Evolutionary conservation across 2,329 filamentous ascomycete genomes (phyloP).

Genomic region (Trichoderma gracile): DNA sequence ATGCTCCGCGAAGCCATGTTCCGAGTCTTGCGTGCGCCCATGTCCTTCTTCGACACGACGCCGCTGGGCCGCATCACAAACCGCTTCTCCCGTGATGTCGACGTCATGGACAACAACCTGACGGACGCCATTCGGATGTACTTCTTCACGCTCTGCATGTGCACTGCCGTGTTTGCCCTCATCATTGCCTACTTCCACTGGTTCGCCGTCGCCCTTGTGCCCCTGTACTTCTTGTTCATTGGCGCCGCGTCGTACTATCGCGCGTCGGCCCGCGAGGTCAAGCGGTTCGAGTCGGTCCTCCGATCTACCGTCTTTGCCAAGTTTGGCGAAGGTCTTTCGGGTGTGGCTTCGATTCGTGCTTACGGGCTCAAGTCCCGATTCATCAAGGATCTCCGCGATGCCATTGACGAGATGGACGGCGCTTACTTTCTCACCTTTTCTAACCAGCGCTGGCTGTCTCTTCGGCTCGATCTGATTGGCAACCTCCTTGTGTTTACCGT

Average conservation of each 20-base stretch:
- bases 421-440: slow-evolving; percentile 95
- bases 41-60: slow-evolving; percentile 96
- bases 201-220: slow-evolving; percentile 65
- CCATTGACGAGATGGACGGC: slow-evolving; percentile 88
- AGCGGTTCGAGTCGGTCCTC: slow-evolving; percentile 87
- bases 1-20: slow-evolving; percentile 81
- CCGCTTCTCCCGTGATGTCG: slow-evolving; percentile 91
- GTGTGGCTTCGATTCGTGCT: slow-evolving; percentile 81
- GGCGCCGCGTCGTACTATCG: slow-evolving; percentile 86
- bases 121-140: slow-evolving; percentile 92
- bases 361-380: slow-evolving; percentile 83
- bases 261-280: slow-evolving; percentile 87
- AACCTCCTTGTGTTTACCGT: slow-evolving; percentile 83
- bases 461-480: slow-evolving; percentile 81
- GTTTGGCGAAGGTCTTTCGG: slow-evolving; percentile 85
- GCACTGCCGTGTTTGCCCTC: slow-evolving; percentile 79
- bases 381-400: slow-evolving; percentile 63
- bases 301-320: slow-evolving; percentile 86
- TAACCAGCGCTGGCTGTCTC: slow-evolving; percentile 90
- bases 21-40: slow-evolving; percentile 70
- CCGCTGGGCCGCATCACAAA: slow-evolving; percentile 94
- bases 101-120: slow-evolving; percentile 93
- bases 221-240: slow-evolving; percentile 73
- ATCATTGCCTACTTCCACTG: slow-evolving; percentile 97
- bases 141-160: slow-evolving; percentile 79